phyloP scores from a whole-genome alignment of 805 yeast species.

The Yarrowia bubula region DNA sequence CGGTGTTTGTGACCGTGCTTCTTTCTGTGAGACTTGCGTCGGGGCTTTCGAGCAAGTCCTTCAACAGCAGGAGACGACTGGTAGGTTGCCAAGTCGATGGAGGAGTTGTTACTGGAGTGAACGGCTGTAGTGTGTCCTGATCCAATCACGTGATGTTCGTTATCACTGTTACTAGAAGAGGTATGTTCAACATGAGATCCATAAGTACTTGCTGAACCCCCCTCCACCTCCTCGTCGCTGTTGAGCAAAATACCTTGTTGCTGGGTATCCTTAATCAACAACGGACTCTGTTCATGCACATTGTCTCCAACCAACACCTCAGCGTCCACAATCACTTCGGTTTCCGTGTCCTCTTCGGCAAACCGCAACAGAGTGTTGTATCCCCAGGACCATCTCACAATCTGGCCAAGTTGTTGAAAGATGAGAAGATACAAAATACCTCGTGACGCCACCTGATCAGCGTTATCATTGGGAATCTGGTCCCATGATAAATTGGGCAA shows the following conservation, averaged over 20 bases:
- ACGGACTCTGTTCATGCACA: neutral
- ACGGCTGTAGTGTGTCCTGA: conserved; percentile 10
- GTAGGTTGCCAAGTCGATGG: neutral
- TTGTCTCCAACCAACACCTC: neutral
- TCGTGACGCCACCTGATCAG: conserved; percentile 60
- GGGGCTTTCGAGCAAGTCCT: neutral
- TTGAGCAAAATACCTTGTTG: neutral
- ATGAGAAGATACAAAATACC: conserved; percentile 60
- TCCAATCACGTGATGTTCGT: neutral
- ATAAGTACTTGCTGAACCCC: neutral
- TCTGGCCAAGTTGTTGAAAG: conserved; percentile 66
- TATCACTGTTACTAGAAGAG: neutral
- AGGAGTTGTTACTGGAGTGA: neutral
- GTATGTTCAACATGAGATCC: neutral
- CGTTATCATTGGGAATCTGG: conserved; percentile 50
- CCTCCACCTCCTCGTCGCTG: neutral
- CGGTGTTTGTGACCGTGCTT: neutral
- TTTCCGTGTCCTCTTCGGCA: neutral
- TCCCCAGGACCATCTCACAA: conserved; percentile 73
- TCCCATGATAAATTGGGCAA: conserved; percentile 61
- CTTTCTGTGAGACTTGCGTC: neutral
- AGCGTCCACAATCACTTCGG: neutral
- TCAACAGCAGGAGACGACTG: conserved; percentile 3
- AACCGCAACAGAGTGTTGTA: conserved; percentile 51
- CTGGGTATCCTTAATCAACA: neutral